Conservation (phyloP, 306 rosid species). For the Cucumis sativus region DNA sequence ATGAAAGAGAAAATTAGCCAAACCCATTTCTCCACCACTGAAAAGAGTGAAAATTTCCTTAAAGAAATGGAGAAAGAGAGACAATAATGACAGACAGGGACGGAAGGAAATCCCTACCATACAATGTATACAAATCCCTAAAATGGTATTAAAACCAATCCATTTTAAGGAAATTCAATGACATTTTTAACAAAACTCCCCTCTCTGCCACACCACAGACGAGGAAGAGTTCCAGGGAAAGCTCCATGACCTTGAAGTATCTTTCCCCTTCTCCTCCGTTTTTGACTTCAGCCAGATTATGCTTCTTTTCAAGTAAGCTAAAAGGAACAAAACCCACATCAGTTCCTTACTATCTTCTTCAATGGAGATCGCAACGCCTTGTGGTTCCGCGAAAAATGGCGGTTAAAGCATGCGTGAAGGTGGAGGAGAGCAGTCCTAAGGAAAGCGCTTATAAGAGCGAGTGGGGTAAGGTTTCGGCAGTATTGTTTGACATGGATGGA, state of each 20-base stretch:
- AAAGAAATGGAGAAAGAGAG: not conserved
- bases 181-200: slow-evolving; percentile 3
- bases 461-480: slow-evolving; percentile 89
- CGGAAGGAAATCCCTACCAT: not conserved
- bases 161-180: not conserved
- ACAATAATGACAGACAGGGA: not conserved
- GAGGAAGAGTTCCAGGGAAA: slow-evolving; percentile 5
- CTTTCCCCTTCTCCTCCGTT: slow-evolving; percentile 22
- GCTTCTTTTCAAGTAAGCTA: slow-evolving; percentile 15
- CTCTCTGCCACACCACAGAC: slow-evolving; percentile 26
- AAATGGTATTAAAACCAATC: not conserved
- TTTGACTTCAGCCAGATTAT: slow-evolving; percentile 21
- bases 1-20: not conserved
- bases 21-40: slow-evolving; percentile 6
- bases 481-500: slow-evolving; percentile 95
- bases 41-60: not conserved
- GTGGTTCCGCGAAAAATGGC: slow-evolving; percentile 20
- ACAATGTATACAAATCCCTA: not conserved
- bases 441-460: slow-evolving; percentile 21
- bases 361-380: slow-evolving; percentile 28
- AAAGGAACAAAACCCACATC: slow-evolving; percentile 23
- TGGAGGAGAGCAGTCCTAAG: slow-evolving; percentile 35
- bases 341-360: slow-evolving; percentile 22
- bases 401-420: slow-evolving; percentile 45
- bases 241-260: slow-evolving; percentile 28